Conservation (phyloP, 2,329 filamentous ascomycete genomes). For the Pestalotiopsis sp. region DNA sequence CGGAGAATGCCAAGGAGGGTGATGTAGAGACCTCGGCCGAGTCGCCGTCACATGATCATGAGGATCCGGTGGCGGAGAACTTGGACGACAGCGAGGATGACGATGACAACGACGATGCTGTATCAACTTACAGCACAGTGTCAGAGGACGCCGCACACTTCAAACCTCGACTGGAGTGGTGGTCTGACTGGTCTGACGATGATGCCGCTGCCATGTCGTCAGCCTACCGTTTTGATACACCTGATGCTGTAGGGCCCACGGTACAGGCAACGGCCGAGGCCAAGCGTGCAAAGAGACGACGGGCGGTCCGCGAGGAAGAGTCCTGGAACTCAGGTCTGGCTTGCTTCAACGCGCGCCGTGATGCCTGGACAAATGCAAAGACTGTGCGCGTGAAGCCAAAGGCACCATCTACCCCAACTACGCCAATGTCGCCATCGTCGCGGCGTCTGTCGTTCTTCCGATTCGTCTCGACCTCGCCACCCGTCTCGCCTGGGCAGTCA, state of each 20-base stretch:
- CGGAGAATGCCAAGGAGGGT: neutral
- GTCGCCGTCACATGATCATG: neutral
- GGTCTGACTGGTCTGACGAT: constrained; percentile 58
- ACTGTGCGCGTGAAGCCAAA: constrained; percentile 57
- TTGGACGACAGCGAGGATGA: constrained; percentile 36
- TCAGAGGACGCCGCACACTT: constrained; percentile 57
- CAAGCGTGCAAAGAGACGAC: constrained; percentile 58
- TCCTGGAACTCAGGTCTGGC: constrained; percentile 80
- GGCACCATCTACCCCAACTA: constrained; percentile 27
- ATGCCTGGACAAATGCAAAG: constrained; percentile 84
- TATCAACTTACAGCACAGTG: constrained; percentile 42
- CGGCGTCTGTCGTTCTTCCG: constrained; percentile 54
- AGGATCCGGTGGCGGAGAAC: constrained; percentile 19
- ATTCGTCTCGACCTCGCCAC: constrained; percentile 38
- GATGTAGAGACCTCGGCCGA: neutral
- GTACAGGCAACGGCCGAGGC: constrained; percentile 46
- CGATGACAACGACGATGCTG: constrained; percentile 45
- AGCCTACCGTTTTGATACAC: constrained; percentile 54
- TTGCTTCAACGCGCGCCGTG: constrained; percentile 76
- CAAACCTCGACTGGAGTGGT: constrained; percentile 56
- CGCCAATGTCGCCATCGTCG: constrained; percentile 41
- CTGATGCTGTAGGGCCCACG: constrained; percentile 46
- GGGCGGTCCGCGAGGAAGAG: constrained; percentile 64
- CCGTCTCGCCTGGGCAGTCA: constrained; percentile 18
- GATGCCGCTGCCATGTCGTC: constrained; percentile 42